A percentile compares a stretch with the other conserved stretches of the same genome.
These are phyloP conservation scores for Paxillus involutus DNA, from an alignment of 768 basidiomycete species.

Conservation along the genomic window DNA sequence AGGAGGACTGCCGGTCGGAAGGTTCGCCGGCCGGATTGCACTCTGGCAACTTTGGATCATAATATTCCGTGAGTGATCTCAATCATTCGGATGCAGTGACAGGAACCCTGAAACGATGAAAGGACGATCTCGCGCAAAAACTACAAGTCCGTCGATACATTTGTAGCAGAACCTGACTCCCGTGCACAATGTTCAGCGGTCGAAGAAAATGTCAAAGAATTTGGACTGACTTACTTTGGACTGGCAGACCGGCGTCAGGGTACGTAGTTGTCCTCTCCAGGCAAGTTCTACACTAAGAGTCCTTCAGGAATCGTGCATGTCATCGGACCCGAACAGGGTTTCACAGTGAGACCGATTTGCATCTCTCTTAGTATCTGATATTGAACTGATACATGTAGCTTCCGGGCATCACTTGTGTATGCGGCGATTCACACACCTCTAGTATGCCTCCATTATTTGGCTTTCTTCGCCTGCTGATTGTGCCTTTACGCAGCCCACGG, in stretches of 20 bases:
- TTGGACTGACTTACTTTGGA: conserved; percentile 90
- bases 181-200: conserved; percentile 80
- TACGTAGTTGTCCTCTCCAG: conserved; percentile 23
- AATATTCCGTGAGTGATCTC: conserved; percentile 70
- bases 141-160: conserved; percentile 66
- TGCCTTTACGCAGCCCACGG: conserved; percentile 63
- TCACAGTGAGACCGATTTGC: conserved; percentile 54
- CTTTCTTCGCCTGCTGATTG: background rate
- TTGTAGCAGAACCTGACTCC: conserved; percentile 84
- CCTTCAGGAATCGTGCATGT: conserved; percentile 78
- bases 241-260: conserved; percentile 89
- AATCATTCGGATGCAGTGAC: background rate
- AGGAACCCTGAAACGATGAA: background rate
- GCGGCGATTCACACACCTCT: conserved; percentile 92
- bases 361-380: background rate
- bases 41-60: conserved; percentile 86
- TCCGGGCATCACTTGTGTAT: conserved; percentile 80
- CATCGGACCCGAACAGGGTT: conserved; percentile 93
- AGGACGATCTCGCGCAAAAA: conserved; percentile 76
- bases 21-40: conserved; percentile 86
- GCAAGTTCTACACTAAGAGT: conserved; percentile 15
- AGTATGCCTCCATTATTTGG: conserved; percentile 47
- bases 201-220: conserved; percentile 89
- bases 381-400: conserved; percentile 39
- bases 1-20: conserved; percentile 73